Evolutionary conservation across 2,329 filamentous ascomycete genomes (phyloP), one percentile per base, ranked within the genome.

Genomic region (Metarhizium guizhouense): DNA sequence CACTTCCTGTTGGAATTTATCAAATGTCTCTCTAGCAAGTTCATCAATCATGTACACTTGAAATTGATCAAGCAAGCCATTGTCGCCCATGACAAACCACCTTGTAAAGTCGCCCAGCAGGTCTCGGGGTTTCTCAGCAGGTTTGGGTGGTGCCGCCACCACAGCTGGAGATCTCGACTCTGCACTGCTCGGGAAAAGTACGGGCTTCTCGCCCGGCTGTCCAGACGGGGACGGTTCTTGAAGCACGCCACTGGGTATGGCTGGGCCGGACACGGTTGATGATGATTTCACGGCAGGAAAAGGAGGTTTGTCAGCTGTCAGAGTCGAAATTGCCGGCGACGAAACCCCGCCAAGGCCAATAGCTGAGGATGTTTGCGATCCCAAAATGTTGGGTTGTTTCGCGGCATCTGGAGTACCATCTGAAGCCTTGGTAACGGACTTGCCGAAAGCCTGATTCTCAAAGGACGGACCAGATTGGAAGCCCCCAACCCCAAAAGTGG

Each of bases 1-100:
- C 56, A 75, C 71, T 18, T 76, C 72, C 14, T 60, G 60, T 25
- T 73, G 59, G 53, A 72, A 77, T 10, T 71, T 65, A 0, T 70
- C 63, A 61, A 72, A 82, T 0, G 72, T 68, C 5, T 69, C 63
- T 36, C 65, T 65, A 8, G 82, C 65, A 3, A 82, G 61, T 18
- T 76, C 68, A 47, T 76, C 73, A 2, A 82, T 61, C 18, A 74
- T 70, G 42, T 72, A 72, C 13, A 73, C 67, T 54, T 76, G 66
- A 47, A 84, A 78, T 13, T 80, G 73, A 6, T 78, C 70, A 63
- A 84, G 63, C 7, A 84, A 63, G 0, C 81, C 81, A 16, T 70
- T 66, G 55, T 84, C 81, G 36, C 76, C 81, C 13, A 68, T 66
- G 3, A 82, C 77, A 54, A 77, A 78, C 81, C 81, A 84, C 30